These are phyloP conservation scores for Antitrichia curtipendula DNA, from an alignment of 225 moss, liverwort and hornwort genomes.

Conservation along the genomic window DNA sequence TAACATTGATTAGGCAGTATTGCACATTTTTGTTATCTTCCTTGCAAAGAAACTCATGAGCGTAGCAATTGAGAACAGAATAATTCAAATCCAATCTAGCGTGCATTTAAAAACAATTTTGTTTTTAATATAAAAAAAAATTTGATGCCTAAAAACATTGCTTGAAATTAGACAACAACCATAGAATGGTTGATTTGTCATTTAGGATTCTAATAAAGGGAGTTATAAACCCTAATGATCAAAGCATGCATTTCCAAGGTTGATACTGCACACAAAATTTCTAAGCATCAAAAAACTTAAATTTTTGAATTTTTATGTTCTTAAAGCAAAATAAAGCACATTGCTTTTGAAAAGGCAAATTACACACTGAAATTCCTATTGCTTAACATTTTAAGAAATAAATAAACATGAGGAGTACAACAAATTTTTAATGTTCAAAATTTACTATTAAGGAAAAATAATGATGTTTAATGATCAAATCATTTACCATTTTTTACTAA, in stretches of 20 bases:
- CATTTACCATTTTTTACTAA: no score
- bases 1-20: no score
- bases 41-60: no score
- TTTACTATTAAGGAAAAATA: no score
- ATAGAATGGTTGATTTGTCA: neutral
- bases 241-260: neutral
- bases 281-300: accelerated
- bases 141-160: no score
- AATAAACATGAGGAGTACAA: neutral
- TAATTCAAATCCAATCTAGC: no score
- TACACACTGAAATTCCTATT: neutral
- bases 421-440: neutral
- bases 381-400: neutral
- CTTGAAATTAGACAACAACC: neutral
- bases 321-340: neutral
- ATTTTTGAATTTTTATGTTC: neutral
- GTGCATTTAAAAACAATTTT: no score
- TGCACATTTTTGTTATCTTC: no score
- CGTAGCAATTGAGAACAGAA: no score
- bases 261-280: neutral
- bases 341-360: neutral
- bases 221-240: neutral
- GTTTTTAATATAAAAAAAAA: no score
- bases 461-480: no score
- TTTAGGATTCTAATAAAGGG: neutral